phyloP scores from a whole-genome alignment of 208 protist species.

The Trypanosoma mega region DNA sequence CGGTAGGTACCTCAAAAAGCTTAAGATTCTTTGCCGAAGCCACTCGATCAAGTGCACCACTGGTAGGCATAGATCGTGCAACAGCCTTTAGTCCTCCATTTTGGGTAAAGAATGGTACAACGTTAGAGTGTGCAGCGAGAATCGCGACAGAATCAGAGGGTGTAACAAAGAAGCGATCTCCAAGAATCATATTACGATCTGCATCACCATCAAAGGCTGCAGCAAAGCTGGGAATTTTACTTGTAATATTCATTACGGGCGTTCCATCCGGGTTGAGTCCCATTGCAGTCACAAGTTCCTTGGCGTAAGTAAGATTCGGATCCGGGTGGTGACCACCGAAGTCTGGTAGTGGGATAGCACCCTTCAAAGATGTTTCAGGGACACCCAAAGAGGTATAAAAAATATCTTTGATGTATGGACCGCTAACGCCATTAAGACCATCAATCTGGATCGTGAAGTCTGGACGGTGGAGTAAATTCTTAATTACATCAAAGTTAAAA shows the following conservation, averaged over 20 bases:
- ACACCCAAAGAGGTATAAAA: slow-evolving; percentile 92
- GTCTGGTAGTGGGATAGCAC: slow-evolving; percentile 72
- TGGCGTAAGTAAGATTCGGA: slow-evolving; percentile 98
- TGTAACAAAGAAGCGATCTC: slow-evolving; percentile 95
- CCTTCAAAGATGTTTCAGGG: slow-evolving; percentile 40
- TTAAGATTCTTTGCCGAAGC: slow-evolving; percentile 57
- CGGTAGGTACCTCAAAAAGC: slow-evolving; percentile 94
- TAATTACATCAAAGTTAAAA: slow-evolving; percentile 94
- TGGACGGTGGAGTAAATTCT: slow-evolving; percentile 51
- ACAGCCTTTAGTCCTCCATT: slow-evolving; percentile 79
- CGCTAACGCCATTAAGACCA: slow-evolving; percentile 94
- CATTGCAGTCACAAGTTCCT: slow-evolving; percentile 90
- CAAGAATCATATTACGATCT: slow-evolving; percentile 98
- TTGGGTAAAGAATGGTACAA: slow-evolving; percentile 92
- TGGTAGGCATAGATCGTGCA: slow-evolving; percentile 97
- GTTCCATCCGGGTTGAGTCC: slow-evolving; percentile 64
- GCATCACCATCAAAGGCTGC: slow-evolving; percentile 97
- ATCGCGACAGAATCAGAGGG: slow-evolving; percentile 97
- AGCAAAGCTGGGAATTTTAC: slow-evolving; percentile 86
- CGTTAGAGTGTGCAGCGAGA: slow-evolving; percentile 90
- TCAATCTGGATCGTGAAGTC: slow-evolving; percentile 94
- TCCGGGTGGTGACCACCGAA: slow-evolving; percentile 97
- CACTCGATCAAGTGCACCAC: slow-evolving; percentile 91
- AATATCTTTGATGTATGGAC: slow-evolving; percentile 92
- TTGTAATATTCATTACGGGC: slow-evolving; percentile 25